phyloP scores from a whole-genome alignment of 768 basidiomycete species.

The Lentinula guzmanii region DNA sequence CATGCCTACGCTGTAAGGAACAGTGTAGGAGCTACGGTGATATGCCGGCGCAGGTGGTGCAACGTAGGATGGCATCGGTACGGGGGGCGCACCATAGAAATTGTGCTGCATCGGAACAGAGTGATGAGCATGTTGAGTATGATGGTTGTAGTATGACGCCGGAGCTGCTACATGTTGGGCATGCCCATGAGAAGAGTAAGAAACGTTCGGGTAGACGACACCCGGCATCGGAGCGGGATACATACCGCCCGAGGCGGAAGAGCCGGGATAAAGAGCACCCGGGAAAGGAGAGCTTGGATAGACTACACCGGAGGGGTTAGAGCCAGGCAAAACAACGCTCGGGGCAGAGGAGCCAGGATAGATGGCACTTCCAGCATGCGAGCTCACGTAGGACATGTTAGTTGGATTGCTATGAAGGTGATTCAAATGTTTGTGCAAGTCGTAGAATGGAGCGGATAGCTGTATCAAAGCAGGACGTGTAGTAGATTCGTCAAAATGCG shows the following conservation, averaged over 20 bases:
- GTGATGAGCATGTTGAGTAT: neutral
- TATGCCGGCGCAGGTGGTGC: neutral
- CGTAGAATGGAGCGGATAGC: neutral
- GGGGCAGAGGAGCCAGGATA: neutral
- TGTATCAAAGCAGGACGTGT: neutral
- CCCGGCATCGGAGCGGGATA: neutral
- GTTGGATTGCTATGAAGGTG: neutral
- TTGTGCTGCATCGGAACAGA: slow-evolving; percentile 1
- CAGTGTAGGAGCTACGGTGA: neutral
- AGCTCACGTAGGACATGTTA: neutral
- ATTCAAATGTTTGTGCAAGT: neutral
- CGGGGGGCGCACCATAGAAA: slow-evolving; percentile 1
- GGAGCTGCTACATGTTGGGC: neutral
- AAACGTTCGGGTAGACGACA: neutral
- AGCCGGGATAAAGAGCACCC: neutral
- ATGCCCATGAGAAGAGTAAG: neutral
- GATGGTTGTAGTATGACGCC: neutral
- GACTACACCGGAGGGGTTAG: neutral
- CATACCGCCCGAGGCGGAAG: neutral
- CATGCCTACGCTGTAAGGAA: neutral
- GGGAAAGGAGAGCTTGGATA: neutral
- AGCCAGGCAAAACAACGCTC: neutral
- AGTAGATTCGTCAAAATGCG: neutral
- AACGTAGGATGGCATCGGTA: neutral
- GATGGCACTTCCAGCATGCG: neutral